Percentiles rank a stretch among this genome's conserved stretches.
These are phyloP conservation scores for Phialophora macrospora DNA, from an alignment of 2,329 filamentous ascomycete genomes.

Conservation along the genomic window DNA sequence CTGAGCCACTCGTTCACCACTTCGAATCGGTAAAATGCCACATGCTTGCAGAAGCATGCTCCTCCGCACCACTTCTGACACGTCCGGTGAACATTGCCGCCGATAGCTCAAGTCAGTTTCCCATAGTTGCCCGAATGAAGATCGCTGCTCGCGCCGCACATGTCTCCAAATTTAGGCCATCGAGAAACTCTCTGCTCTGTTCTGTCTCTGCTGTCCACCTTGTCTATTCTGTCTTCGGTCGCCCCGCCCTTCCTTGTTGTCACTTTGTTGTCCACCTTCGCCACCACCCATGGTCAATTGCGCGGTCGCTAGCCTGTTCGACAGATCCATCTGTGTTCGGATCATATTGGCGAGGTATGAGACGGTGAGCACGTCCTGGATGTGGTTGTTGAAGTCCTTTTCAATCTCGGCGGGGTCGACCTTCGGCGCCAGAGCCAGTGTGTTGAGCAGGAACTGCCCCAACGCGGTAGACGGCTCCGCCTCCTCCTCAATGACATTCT, in stretches of 20 bases:
- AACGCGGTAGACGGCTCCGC: slow-evolving; percentile 92
- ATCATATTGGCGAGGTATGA: slow-evolving; percentile 98
- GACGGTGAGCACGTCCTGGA: slow-evolving; percentile 97
- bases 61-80: neutral
- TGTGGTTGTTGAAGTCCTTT: slow-evolving; percentile 99
- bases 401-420: slow-evolving; percentile 90
- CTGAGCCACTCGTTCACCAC: neutral
- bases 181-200: slow-evolving; percentile 38
- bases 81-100: neutral
- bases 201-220: slow-evolving; percentile 45
- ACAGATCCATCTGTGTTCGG: slow-evolving; percentile 97
- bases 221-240: slow-evolving; percentile 42
- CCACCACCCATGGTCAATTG: slow-evolving; percentile 64
- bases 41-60: neutral
- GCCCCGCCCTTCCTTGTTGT: slow-evolving; percentile 43
- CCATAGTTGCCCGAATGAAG: neutral
- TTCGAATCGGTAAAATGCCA: neutral
- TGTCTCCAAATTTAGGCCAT: slow-evolving; percentile 1
- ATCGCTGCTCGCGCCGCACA: neutral
- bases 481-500: slow-evolving; percentile 87
- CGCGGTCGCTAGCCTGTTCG: slow-evolving; percentile 88
- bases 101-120: neutral
- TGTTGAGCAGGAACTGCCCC: slow-evolving; percentile 93
- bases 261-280: slow-evolving; percentile 43
- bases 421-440: slow-evolving; percentile 90